Percentiles rank a stretch among this genome's conserved stretches.
Conservation (phyloP, 768 basidiomycete species). For the Trametes punicea region DNA sequence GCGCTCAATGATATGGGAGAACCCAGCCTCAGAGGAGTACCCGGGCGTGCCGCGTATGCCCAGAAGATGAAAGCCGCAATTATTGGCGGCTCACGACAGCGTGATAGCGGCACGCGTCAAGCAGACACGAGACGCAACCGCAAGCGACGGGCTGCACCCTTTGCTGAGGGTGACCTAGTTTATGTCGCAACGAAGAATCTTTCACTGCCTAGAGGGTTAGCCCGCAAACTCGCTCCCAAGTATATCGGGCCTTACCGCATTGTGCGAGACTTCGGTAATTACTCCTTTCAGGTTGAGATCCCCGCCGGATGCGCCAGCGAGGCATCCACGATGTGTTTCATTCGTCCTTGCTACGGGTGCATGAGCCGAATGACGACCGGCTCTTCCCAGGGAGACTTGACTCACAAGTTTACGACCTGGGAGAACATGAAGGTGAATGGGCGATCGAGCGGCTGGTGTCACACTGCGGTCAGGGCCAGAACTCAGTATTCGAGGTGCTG, state of each 20-base stretch:
- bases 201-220: too few species aligned
- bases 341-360: conserved; percentile 30
- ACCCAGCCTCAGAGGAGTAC: conserved; percentile 1
- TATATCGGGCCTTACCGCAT: conserved; percentile 29
- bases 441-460: conserved; percentile 17
- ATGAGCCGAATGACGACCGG: conserved; percentile 33
- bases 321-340: too few species aligned
- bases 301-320: conserved; percentile 22
- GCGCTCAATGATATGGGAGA: conserved; percentile 26
- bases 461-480: background rate
- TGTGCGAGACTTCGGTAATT: conserved; percentile 5
- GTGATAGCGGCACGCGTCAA: conserved; percentile 28
- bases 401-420: conserved; percentile 16
- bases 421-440: conserved; percentile 21
- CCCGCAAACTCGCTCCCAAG: too few species aligned
- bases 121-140: conserved; percentile 31
- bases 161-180: conserved; percentile 26
- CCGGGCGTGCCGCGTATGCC: conserved; percentile 30
- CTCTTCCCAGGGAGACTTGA: conserved; percentile 23
- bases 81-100: conserved; percentile 30
- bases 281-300: conserved; percentile 23
- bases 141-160: background rate
- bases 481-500: background rate
- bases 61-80: conserved; percentile 26
- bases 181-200: too few species aligned